Evolutionary conservation across 2,329 filamentous ascomycete genomes (phyloP).

Genomic region (Nemania abortiva): DNA sequence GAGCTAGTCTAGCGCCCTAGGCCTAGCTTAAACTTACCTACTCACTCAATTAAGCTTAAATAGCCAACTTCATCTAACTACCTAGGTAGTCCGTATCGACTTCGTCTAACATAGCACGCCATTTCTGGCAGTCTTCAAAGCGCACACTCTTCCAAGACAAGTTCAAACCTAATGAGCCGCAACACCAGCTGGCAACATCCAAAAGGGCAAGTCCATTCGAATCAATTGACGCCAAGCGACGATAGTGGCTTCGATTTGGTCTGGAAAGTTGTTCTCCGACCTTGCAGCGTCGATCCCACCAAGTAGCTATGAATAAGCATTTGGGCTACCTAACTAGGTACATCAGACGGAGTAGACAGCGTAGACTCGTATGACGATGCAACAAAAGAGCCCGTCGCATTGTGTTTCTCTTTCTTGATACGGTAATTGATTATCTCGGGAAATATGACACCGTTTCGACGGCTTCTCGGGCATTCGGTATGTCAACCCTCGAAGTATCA

Average conservation of each 20-base stretch:
- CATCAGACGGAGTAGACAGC: not conserved
- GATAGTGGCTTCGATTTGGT: not conserved
- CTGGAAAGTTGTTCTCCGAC: not conserved
- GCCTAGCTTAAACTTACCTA: not conserved
- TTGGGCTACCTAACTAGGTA: conserved; percentile 1
- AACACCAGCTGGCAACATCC: conserved; percentile 8
- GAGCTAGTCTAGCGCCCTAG: not conserved
- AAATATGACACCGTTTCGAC: not conserved
- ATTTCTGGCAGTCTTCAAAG: too few relatives aligned
- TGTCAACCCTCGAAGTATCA: not conserved
- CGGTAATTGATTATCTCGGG: not conserved
- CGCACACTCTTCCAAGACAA: too few relatives aligned
- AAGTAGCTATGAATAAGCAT: conserved; percentile 9
- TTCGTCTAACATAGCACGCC: not conserved
- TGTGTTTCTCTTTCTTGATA: not conserved
- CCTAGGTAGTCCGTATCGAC: not conserved
- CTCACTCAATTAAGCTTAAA: not conserved
- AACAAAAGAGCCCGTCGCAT: not conserved
- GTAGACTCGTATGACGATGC: not conserved
- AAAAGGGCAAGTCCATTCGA: not conserved
- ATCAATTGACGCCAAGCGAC: conserved; percentile 10
- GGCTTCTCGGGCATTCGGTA: conserved; percentile 1
- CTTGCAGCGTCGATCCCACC: conserved; percentile 12
- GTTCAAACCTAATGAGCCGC: not conserved
- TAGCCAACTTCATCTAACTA: not conserved